Evolutionary conservation across 78 protist genomes (phyloP), one percentile per base, ranked within the genome.

Genomic region (Anaeramoeba ignava): DNA sequence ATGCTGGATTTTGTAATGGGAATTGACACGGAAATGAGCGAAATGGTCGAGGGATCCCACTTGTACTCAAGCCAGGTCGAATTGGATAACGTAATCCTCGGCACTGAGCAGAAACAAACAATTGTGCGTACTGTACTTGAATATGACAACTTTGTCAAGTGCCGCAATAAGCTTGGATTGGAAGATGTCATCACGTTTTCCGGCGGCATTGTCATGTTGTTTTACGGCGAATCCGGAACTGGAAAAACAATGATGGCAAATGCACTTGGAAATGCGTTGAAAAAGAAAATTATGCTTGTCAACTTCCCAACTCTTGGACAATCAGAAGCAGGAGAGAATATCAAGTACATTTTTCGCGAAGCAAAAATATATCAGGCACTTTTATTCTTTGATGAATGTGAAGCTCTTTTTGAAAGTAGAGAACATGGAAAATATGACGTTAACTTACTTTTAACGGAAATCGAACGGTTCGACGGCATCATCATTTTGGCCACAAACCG

Each of bases 361-460:
- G 91, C 92, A 3, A 89, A 89, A 85, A 40, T 91, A 41, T 85
- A 83, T 42, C 54, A 91, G 78, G 91, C 93, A 27, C 42, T 91
- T n/a, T 54, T 91, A 80, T 91, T 91, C 73, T 91, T 91, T 68
- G 93, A 91, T 42, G 91, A 91, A 80, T 91, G 93, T 54, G 93
- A 91, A 3, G 73, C 78, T 2, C 34, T 91, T 27, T 91, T 91
- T 17, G 89, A 91, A 83, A 89, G 88, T 37, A 41, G 93, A 0
- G 89, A 84, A 1, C 2, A 1, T 23, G 85, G 40, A 2, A 84
- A 83, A 42, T 2, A 88, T 23, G 31, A 82, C 1, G 87, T 91
- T n/a, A 85, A 82, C 40, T 67, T 78, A 33, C 85, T 89, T 40
- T 80, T 91, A 42, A 39, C 87, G 17, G 89, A 87, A 37, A 34